Base-by-base conservation (phyloP, 495 filamentous ascomycete genomes). In the Monascus purpureus region DNA sequence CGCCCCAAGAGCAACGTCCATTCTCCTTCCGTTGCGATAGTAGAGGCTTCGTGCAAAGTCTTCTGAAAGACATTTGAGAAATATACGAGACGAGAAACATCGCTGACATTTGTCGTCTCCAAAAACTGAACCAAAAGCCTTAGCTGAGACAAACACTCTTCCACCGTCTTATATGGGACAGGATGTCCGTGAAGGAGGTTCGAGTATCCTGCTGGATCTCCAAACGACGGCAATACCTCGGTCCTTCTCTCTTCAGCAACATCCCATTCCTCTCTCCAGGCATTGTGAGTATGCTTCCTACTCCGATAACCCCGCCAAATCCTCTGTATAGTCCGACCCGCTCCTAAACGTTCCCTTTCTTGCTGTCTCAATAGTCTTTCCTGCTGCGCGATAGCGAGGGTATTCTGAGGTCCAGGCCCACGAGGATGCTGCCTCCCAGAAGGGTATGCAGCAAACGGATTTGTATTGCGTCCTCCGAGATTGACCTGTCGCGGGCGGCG, bases 401-500 rank as follows among this genome's bases (percentile, higher is more conserved):
- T 78, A 45, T 75, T 76, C 36, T 83, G 81, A 2, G 74, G 65
- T 13, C 78, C 79, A 7, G 68, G 9, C 47, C 61, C 59, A 47
- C 61, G 59, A 30, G 55, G 55, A 12, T 52, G 41, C 31, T 41
- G 46, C 45, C 57, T 42, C 17, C 43, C 41, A 28, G 61, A 46
- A n/a, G 57, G 50, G 36, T 50, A 61, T 48, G 70, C 58, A 38
- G 77, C 73, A 53, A 86, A 83, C 17, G 82, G 77, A 55, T 90
- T 83, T 34, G 55, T 63, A 44, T 74, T 72, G 39, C 87, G 81
- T 42, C 87, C 92, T 31, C 83, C 88, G 36, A 97, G 77, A 53
- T 97, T 93, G 41, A 97, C 84, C 50, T 93, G 82, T 32, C 90
- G 79, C 31, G 76, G 77, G 35, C 78, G 80, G 42, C 85, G 75